Evolutionary conservation across 2,329 filamentous ascomycete species (phyloP).

Genomic region (Albifimbria verrucaria): DNA sequence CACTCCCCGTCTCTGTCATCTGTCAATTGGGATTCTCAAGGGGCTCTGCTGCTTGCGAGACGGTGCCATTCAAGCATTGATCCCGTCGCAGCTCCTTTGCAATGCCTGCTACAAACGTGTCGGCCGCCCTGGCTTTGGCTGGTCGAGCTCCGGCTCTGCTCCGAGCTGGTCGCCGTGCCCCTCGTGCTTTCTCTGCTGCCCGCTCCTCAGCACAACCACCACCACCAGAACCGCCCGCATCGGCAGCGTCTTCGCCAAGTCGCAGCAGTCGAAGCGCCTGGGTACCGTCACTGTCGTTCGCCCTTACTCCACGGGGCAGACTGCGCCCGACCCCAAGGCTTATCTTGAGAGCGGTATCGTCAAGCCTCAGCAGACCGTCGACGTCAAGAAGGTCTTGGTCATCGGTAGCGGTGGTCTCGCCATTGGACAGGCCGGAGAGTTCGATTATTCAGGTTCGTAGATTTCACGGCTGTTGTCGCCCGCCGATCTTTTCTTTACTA

Average conservation of each 20-base stretch:
- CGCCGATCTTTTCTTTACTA: slow-evolving; percentile 16
- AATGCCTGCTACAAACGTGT: slow-evolving; percentile 36
- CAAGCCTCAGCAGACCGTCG: slow-evolving; percentile 72
- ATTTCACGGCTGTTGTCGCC: slow-evolving; percentile 5
- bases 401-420: slow-evolving; percentile 93
- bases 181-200: slow-evolving; percentile 35
- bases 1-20: slow-evolving; percentile 12
- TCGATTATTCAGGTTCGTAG: slow-evolving; percentile 90
- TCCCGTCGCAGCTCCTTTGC: slow-evolving; percentile 24
- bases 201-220: slow-evolving; percentile 40
- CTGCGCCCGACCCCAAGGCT: slow-evolving; percentile 77
- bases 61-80: slow-evolving; percentile 33
- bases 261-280: slow-evolving; percentile 39
- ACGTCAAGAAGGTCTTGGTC: slow-evolving; percentile 96
- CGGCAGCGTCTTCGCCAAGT: slow-evolving; percentile 26
- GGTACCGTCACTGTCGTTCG: slow-evolving; percentile 45
- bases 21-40: slow-evolving; percentile 26
- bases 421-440: slow-evolving; percentile 97
- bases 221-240: slow-evolving; percentile 24
- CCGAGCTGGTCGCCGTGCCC: slow-evolving; percentile 50
- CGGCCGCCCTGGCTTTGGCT: slow-evolving; percentile 37
- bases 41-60: slow-evolving; percentile 30
- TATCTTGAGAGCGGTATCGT: slow-evolving; percentile 88
- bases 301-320: slow-evolving; percentile 48
- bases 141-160: slow-evolving; percentile 57